Evolutionary conservation across 495 filamentous ascomycete species (phyloP).

Genomic region (Annulohypoxylon maeteangense): DNA sequence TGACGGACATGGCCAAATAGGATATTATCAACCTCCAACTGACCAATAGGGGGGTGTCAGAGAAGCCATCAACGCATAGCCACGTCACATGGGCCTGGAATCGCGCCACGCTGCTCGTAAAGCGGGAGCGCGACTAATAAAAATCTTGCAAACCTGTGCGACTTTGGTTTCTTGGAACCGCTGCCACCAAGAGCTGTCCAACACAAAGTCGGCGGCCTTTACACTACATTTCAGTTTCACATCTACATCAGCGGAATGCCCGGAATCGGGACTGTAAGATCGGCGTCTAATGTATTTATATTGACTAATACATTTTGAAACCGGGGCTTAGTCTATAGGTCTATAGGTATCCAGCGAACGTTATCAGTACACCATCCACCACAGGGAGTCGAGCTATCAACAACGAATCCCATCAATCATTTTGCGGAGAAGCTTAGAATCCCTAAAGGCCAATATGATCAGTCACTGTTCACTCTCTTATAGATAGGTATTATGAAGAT

Average conservation of each 20-base stretch:
- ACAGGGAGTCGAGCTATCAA: not conserved
- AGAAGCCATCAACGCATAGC: constrained; percentile 25
- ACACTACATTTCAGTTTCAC: not conserved
- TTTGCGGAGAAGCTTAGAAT: not conserved
- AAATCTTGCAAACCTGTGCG: not conserved
- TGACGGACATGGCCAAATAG: constrained; percentile 25
- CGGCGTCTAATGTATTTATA: not conserved
- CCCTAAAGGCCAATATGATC: not conserved
- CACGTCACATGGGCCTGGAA: constrained; percentile 28
- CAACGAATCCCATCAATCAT: not conserved
- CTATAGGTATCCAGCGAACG: constrained; percentile 8
- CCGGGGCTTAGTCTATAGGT: not conserved
- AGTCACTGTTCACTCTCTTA: not conserved
- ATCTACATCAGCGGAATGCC: not conserved
- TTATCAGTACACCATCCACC: not conserved
- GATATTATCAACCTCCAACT: constrained; percentile 1
- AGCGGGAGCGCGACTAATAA: constrained; percentile 3
- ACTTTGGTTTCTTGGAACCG: not conserved
- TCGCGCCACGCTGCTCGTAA: constrained; percentile 21
- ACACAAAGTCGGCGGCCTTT: not conserved
- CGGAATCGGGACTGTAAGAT: not conserved
- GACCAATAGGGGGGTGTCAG: constrained; percentile 17
- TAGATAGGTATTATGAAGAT: not conserved
- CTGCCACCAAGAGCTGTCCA: not conserved
- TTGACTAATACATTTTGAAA: constrained; percentile 3